Evolutionary conservation across 495 filamentous ascomycete species (phyloP).

Genomic region (Penicillium daleae): DNA sequence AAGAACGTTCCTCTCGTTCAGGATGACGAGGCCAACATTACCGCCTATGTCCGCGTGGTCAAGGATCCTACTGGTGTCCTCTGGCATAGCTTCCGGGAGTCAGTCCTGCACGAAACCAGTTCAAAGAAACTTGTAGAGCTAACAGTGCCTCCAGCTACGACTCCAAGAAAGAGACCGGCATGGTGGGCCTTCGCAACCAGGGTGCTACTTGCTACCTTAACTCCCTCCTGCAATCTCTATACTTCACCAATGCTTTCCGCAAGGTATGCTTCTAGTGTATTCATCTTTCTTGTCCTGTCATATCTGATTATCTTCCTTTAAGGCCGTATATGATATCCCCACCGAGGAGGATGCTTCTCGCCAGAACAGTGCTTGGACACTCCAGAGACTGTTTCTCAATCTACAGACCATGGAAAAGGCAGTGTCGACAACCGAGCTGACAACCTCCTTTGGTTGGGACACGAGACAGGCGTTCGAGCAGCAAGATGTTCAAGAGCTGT

Average conservation of each 20-base stretch:
- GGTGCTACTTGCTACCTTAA: conserved; percentile 98
- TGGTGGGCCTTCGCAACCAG: conserved; percentile 96
- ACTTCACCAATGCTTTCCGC: conserved; percentile 96
- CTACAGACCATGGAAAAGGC: conserved; percentile 81
- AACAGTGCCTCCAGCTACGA: conserved; percentile 67
- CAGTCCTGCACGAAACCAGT: conserved; percentile 1
- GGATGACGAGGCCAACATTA: conserved; percentile 82
- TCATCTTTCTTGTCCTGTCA: conserved; percentile 9
- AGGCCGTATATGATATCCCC: conserved; percentile 96
- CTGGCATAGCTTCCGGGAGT: conserved; percentile 98
- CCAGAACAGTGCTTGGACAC: conserved; percentile 87
- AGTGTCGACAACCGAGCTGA: conserved; percentile 90
- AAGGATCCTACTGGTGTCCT: conserved; percentile 98
- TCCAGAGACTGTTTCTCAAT: conserved; percentile 93
- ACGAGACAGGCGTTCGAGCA: conserved; percentile 98
- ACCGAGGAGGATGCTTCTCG: conserved; percentile 80
- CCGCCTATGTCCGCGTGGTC: conserved; percentile 89
- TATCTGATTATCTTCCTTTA: neutral
- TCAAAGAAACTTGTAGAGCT: neutral
- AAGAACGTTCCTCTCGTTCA: conserved; percentile 79
- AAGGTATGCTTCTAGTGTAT: conserved; percentile 62
- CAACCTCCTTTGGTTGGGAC: conserved; percentile 96
- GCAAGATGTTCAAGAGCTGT: conserved; percentile 97
- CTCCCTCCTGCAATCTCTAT: conserved; percentile 93
- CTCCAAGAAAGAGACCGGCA: conserved; percentile 97